Evolutionary conservation across 2,329 filamentous ascomycete species (phyloP).

Genomic region (Monilinia laxa): DNA sequence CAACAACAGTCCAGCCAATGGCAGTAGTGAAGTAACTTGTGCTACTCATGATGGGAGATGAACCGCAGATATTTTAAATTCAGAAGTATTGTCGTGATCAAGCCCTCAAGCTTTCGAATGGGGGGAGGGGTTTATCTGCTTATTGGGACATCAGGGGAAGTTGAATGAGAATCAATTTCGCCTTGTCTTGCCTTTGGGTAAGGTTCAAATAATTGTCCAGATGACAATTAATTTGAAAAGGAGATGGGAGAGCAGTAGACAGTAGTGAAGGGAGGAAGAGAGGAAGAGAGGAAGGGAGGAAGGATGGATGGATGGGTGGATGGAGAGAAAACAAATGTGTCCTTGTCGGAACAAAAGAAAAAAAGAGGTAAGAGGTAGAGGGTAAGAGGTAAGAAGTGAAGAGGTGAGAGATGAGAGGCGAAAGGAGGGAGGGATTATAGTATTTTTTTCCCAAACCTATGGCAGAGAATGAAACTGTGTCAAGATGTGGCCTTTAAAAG

Average conservation of each 20-base stretch:
- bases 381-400: neutral
- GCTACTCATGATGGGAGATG: slow-evolving; percentile 21
- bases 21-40: slow-evolving; percentile 38
- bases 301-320: neutral
- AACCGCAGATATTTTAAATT: neutral
- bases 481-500: slow-evolving; percentile 17
- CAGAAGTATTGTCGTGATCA: slow-evolving; percentile 1
- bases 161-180: neutral
- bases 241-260: too few species aligned
- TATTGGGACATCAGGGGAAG: slow-evolving; percentile 19
- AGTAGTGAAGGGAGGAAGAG: neutral
- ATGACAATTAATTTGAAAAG: neutral
- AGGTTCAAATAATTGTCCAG: neutral
- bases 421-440: too few species aligned
- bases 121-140: neutral
- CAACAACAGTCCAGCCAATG: slow-evolving; percentile 43
- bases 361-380: too few species aligned
- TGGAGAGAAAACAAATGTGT: neutral
- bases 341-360: neutral
- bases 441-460: too few species aligned
- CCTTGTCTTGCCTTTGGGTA: neutral
- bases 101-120: slow-evolving; percentile 21
- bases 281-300: neutral
- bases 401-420: too few species aligned
- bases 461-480: neutral